These are phyloP conservation scores for Pseudocercospora fijiensis DNA, from an alignment of 2,329 filamentous ascomycete species.

Conservation along the genomic window DNA sequence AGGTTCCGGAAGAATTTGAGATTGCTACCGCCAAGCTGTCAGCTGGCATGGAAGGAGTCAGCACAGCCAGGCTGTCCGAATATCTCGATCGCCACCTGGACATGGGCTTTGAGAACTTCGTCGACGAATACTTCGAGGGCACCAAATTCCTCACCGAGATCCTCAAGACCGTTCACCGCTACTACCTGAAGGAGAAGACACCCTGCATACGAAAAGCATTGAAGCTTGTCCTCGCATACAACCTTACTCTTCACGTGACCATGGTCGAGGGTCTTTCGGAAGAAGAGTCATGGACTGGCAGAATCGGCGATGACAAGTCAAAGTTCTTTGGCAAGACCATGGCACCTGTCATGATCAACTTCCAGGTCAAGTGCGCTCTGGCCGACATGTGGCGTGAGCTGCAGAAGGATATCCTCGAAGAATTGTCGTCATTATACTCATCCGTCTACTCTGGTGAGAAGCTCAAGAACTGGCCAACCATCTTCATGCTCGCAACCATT, in stretches of 20 bases:
- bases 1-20: slow-evolving; percentile 70
- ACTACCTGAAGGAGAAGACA: slow-evolving; percentile 82
- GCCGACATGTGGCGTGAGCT: slow-evolving; percentile 98
- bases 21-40: slow-evolving; percentile 85
- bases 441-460: slow-evolving; percentile 97
- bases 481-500: slow-evolving; percentile 94
- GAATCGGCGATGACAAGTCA: slow-evolving; percentile 81
- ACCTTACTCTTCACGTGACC: slow-evolving; percentile 89
- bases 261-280: slow-evolving; percentile 87
- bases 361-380: slow-evolving; percentile 96
- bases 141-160: slow-evolving; percentile 95
- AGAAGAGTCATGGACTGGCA: slow-evolving; percentile 73
- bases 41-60: slow-evolving; percentile 84
- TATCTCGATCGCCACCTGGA: slow-evolving; percentile 96
- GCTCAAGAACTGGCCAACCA: slow-evolving; percentile 98
- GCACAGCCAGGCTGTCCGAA: slow-evolving; percentile 74
- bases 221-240: slow-evolving; percentile 93
- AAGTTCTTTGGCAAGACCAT: slow-evolving; percentile 88
- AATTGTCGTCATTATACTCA: slow-evolving; percentile 89
- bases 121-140: slow-evolving; percentile 94
- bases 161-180: slow-evolving; percentile 91
- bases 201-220: slow-evolving; percentile 91
- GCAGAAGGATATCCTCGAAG: slow-evolving; percentile 92
- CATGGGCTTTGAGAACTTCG: slow-evolving; percentile 84
- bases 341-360: slow-evolving; percentile 98